Base-by-base conservation (phyloP, 1,139 yeast species). In the Geotrichum phurueaensis region DNA sequence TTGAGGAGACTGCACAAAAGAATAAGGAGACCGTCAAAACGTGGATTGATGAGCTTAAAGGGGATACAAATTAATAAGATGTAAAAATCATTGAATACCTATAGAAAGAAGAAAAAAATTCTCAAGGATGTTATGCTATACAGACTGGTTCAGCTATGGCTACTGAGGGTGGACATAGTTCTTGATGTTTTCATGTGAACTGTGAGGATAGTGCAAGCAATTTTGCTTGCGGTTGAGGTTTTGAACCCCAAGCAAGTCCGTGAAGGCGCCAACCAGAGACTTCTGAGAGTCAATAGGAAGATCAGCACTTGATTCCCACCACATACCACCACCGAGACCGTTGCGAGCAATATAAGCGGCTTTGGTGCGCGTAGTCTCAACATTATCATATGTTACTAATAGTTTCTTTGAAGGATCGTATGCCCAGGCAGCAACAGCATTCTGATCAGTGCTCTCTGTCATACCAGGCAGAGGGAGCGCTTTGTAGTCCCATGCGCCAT, bases 291-390 rank as follows among this genome's bases (percentile, higher is more conserved):
- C 55, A 6, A 63, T 64, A 0, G 75, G 67, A 25, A 60, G 63
- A 68, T 90, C 96, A 0, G 96, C 96, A 60, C 86, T 79, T 0
- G 96, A 86, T 68, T 91, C 97, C 98, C 98, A 94, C 86, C 90
- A 91, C 84, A 94, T 85, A 0, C 89, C 96, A 0, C 98, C 98
- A 0, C 86, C 96, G 10, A 90, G 75, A 0, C 75, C 68, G 6
- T 77, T 75, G 54, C 73, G 68, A 31, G 65, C 67, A 9, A 86
- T 83, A 67, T 83, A 91, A 36, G 75, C 69, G 0, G 91, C 92
- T 70, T 94, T 94, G 31, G 71, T 69, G 10, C 73, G 69, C 1
- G 82, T 82, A 0, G 87, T 79, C 12, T 78, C 76, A 0, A 76
- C 76, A 65, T 83, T 86, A 70, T 94, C 99, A 71, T 87, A 92